Evolutionary conservation across 2,329 filamentous ascomycete genomes (phyloP).

Genomic region (Cladosporium sp.): DNA sequence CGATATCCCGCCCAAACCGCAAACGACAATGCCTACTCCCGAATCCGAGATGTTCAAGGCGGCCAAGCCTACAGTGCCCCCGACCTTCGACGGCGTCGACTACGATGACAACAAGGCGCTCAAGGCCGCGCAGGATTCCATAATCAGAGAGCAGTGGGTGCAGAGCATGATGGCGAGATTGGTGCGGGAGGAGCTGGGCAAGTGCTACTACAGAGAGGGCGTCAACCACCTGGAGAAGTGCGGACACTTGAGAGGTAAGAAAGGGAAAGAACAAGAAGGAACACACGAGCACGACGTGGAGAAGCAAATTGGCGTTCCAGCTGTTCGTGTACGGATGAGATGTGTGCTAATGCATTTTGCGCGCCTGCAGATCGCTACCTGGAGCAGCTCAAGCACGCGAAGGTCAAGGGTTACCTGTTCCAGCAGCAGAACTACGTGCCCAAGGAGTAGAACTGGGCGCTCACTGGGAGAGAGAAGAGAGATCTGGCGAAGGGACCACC

Average conservation of each 20-base stretch:
- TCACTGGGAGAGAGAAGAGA: not conserved
- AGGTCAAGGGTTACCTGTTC: constrained; percentile 77
- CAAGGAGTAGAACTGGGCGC: constrained; percentile 39
- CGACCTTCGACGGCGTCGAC: constrained; percentile 83
- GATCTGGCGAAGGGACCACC: not conserved
- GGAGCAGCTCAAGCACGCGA: constrained; percentile 71
- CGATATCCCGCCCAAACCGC: not conserved
- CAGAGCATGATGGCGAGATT: constrained; percentile 84
- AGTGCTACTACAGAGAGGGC: constrained; percentile 81
- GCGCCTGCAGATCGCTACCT: constrained; percentile 71
- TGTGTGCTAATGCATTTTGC: not conserved
- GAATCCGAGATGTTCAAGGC: constrained; percentile 80
- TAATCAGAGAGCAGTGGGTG: constrained; percentile 86
- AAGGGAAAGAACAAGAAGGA: not conserved
- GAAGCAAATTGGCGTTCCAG: not conserved
- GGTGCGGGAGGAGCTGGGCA: constrained; percentile 78
- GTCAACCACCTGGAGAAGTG: constrained; percentile 90
- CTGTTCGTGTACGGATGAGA: not conserved
- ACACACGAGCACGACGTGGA: not conserved
- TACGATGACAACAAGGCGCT: constrained; percentile 79
- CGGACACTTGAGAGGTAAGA: constrained; percentile 74
- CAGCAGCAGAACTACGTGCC: constrained; percentile 74
- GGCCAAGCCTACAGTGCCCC: constrained; percentile 78
- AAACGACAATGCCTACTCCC: constrained; percentile 68
- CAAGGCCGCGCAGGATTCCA: constrained; percentile 79